Evolutionary conservation across 345 rosid species (phyloP), one percentile per base, ranked within the genome.

Genomic region (Kandelia obovata): DNA sequence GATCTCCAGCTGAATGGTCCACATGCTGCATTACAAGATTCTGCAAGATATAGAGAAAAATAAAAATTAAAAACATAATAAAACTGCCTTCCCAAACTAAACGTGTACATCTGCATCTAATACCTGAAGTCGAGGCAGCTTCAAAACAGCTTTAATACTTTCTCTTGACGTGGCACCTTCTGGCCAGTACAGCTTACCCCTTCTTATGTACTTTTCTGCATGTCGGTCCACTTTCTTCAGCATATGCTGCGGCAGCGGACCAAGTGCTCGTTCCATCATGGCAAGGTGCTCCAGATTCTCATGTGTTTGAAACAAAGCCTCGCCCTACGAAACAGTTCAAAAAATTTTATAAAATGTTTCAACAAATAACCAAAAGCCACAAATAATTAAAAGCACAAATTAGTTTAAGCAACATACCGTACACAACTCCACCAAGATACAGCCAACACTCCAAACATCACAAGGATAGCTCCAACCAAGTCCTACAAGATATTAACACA

Each of bases 251-350:
- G 96, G 96, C 59, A 92, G 49, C 1, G 92, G 78, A 47, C 97
- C 97, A 67, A 92, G 85, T 6, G 89, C 96, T 53, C 92, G 79
- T 66, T 92, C 96, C 97, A 92, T 89, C 97, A 92, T 92, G 0
- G 97, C 97, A 23, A 92, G 91, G 78, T 92, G 97, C 77, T 92
- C 97, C 73, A 92, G 68, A 73, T 92, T 89, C 73, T 92, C 97
- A 65, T 92, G 97, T 19, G 96, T 92, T 78, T 92, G 97, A 77
- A 89, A 92, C 73, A 92, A 81, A 62, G 97, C 97, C 78, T 92
- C 97, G 26, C 97, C 97, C 97, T 92, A 65, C 32, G 21, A 8
- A 69, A 8, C 61, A 58, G 51, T n/a, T 17, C 1, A 3, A 65
- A 25, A 34, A 30, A 15, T 19, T 1, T 1, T 5, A 16, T 20